Evolutionary conservation across 2,329 filamentous ascomycete species (phyloP).

Genomic region (Pyrenophora tritici-repentis): DNA sequence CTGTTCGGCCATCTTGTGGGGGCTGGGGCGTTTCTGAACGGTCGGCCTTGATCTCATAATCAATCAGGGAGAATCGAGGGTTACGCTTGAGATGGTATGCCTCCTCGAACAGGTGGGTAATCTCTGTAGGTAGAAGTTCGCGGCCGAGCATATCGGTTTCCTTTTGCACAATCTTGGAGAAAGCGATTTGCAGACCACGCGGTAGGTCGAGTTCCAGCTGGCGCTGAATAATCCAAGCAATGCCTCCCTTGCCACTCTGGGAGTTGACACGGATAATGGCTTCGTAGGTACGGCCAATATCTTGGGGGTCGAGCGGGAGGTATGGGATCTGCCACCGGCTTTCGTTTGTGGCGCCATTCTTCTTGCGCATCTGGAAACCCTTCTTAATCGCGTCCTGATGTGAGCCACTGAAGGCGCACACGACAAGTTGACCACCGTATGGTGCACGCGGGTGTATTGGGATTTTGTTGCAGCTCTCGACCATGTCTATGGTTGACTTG

Average conservation of each 20-base stretch:
- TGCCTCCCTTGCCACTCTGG: conserved; percentile 91
- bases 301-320: conserved; percentile 86
- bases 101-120: conserved; percentile 83
- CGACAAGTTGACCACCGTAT: conserved; percentile 89
- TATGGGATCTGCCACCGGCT: conserved; percentile 86
- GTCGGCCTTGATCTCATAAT: conserved; percentile 89
- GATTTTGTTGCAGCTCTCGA: conserved; percentile 94
- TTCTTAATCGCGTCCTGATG: conserved; percentile 98
- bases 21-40: conserved; percentile 76
- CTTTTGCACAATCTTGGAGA: conserved; percentile 83
- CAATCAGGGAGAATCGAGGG: conserved; percentile 82
- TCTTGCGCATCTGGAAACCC: conserved; percentile 72
- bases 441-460: conserved; percentile 87
- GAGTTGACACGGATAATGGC: conserved; percentile 98
- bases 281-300: conserved; percentile 97
- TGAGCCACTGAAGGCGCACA: conserved; percentile 86
- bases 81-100: conserved; percentile 85
- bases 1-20: conserved; percentile 69
- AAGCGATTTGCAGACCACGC: conserved; percentile 87
- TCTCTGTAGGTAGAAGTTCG: conserved; percentile 83
- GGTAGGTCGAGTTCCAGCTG: conserved; percentile 90
- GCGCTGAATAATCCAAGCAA: conserved; percentile 90
- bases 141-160: conserved; percentile 79
- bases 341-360: conserved; percentile 62
- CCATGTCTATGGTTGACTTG: conserved; percentile 80